Conservation (phyloP, 352 stramenopile species). For the Globisporangium middletonii region DNA sequence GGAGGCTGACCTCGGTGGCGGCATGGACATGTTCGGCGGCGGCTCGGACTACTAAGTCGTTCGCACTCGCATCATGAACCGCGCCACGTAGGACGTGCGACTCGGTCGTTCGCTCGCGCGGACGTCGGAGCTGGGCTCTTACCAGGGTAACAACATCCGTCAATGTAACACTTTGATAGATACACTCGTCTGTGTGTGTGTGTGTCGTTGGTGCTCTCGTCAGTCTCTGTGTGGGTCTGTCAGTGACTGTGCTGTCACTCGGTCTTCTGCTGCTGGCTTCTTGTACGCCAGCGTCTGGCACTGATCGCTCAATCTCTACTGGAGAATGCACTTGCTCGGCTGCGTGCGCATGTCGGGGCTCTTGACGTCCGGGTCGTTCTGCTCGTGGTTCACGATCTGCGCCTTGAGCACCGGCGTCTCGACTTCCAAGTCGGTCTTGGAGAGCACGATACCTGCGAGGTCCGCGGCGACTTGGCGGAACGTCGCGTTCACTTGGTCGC, state of each 20-base stretch:
- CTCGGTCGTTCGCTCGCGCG: not conserved
- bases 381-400: conserved; percentile 90
- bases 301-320: conserved; percentile 17
- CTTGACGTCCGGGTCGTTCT: conserved; percentile 88
- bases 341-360: conserved; percentile 52
- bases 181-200: conserved; percentile 15
- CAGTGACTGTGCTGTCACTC: not conserved
- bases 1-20: conserved; percentile 81
- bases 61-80: not conserved
- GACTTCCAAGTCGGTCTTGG: conserved; percentile 80
- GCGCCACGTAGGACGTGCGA: not conserved
- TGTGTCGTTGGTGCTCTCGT: conserved; percentile 3
- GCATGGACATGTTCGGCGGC: conserved; percentile 88
- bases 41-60: conserved; percentile 80
- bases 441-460: conserved; percentile 77
- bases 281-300: not conserved
- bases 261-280: too few species aligned
- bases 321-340: conserved; percentile 47
- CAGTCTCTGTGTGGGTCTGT: not conserved
- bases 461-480: conserved; percentile 86
- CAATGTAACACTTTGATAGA: conserved; percentile 75
- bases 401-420: conserved; percentile 84
- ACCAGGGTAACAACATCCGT: conserved; percentile 51
- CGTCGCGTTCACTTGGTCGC: conserved; percentile 87
- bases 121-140: not conserved